These are phyloP conservation scores for Candida rishiriensis DNA, from an alignment of 805 yeast genomes.

Conservation along the genomic window DNA sequence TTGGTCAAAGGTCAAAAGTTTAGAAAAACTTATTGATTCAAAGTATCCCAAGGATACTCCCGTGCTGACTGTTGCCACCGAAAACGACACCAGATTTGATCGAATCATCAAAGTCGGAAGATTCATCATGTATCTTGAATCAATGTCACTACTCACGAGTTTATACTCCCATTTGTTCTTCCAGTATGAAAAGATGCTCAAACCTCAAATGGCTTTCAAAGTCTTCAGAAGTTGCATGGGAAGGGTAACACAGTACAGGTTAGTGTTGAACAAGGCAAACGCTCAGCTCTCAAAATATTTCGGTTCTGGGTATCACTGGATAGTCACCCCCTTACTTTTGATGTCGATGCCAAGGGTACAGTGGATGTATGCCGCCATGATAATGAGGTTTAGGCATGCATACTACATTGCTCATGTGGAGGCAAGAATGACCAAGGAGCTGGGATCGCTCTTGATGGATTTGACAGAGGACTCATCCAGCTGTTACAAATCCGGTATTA, in stretches of 20 bases:
- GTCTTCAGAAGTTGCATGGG: conserved; percentile 31
- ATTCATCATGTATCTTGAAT: conserved; percentile 15
- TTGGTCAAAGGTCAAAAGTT: conserved; percentile 24
- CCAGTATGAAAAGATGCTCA: conserved; percentile 34
- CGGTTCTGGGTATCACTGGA: conserved; percentile 37
- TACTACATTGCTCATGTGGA: conserved; percentile 6
- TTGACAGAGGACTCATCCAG: not conserved
- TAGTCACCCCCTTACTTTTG: conserved; percentile 35
- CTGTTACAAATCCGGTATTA: not conserved
- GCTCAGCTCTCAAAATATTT: conserved; percentile 33
- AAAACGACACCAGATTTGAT: conserved; percentile 7
- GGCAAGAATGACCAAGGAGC: conserved; percentile 7
- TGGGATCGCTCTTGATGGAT: not conserved
- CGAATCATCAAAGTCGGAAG: conserved; percentile 19
- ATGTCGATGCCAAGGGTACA: conserved; percentile 7
- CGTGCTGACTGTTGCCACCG: conserved; percentile 13
- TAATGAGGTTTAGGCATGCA: conserved; percentile 12
- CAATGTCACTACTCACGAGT: conserved; percentile 19
- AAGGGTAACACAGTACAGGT: conserved; percentile 28
- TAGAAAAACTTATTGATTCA: conserved; percentile 30
- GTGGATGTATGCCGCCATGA: conserved; percentile 3
- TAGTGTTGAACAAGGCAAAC: conserved; percentile 30
- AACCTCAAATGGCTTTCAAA: conserved; percentile 30
- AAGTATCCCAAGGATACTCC: conserved; percentile 20
- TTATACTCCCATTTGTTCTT: conserved; percentile 34